Percentiles rank a stretch among this genome's conserved stretches.
Evolutionary conservation across 495 filamentous ascomycete genomes (phyloP).

Genomic region (Penicillium tannophilum): DNA sequence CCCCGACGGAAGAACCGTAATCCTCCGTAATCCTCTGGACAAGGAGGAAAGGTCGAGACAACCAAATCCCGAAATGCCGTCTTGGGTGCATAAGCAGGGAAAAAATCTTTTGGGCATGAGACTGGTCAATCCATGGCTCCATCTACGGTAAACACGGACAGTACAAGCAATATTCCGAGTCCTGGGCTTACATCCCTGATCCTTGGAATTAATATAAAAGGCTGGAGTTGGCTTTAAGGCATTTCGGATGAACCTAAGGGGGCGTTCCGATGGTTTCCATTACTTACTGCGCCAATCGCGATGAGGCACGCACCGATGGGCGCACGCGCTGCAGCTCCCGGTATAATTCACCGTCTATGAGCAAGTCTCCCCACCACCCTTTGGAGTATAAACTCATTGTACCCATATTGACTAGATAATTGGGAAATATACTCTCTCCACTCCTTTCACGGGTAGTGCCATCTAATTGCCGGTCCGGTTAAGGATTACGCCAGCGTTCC

Average conservation of each 20-base stretch:
- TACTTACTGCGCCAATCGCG: not conserved
- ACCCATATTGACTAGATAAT: not conserved
- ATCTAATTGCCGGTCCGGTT: slow-evolving; percentile 12
- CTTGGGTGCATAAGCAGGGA: slow-evolving; percentile 10
- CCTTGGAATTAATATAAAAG: slow-evolving; percentile 23
- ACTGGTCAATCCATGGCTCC: slow-evolving; percentile 6
- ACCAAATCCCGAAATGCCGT: slow-evolving; percentile 13
- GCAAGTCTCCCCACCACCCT: not conserved
- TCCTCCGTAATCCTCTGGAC: not conserved
- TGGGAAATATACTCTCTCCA: slow-evolving; percentile 3
- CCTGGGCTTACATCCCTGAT: slow-evolving; percentile 15
- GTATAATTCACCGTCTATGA: too few relatives aligned
- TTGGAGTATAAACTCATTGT: not conserved
- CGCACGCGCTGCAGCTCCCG: too few relatives aligned
- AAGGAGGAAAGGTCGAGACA: not conserved
- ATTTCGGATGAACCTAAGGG: slow-evolving; percentile 17
- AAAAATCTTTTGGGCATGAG: slow-evolving; percentile 1
- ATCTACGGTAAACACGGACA: slow-evolving; percentile 1
- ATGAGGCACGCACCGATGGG: too few relatives aligned
- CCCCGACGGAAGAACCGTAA: not conserved
- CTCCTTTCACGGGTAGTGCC: slow-evolving; percentile 11
- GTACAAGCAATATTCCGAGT: slow-evolving; percentile 1
- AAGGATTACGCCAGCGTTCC: slow-evolving; percentile 9
- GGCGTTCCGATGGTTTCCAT: not conserved
- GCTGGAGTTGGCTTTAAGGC: slow-evolving; percentile 3